Base-by-base conservation (phyloP, 352 stramenopile genomes). In the Globisporangium canariense region DNA sequence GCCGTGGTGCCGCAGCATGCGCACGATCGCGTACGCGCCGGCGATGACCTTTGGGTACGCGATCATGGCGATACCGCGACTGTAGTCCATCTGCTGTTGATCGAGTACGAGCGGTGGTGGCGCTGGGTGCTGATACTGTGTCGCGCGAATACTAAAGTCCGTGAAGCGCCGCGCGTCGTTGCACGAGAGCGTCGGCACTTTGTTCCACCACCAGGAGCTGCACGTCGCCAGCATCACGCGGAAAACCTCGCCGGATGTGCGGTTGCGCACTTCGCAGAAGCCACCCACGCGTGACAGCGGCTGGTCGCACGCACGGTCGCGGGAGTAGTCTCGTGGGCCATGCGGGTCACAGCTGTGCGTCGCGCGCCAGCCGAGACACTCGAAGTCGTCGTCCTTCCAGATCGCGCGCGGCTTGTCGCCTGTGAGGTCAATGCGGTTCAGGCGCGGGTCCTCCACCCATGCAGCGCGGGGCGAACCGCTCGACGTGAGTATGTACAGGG, bases 321-420 rank as follows among this genome's bases (percentile, higher is more conserved):
- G 65, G 0, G 56, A 50, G 3, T 41, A 28, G 54, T 91, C 82
- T 3, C 78, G 69, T 32, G 68, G 62, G 0, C 79, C 81, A 58
- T 86, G 81, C 50, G 80, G 81, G 58, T 91, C 74, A 64, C 84
- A 93, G 13, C 55, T 47, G 63, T 77, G 72, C n/a, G 84, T 90
- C 14, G 82, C 81, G n/a, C 71, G 65, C 82, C 84, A 93, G 49
- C 79, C 82, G 14, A 91, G 53, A 62, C 85, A 93, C 67, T 91
- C 77, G 53, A 91, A 90, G 32, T 88, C 78, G 40, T 74, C 75
- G 36, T 83, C 68, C 0, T 28, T 68, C 81, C 81, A 90, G 56
- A 86, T 58, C 30, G 49, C 67, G 5, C 43, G 49, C 38, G 77
- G 45, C 67, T 72, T 71, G 66, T 78, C 71, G 49, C 66, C 67